Evolutionary conservation across 2,329 filamentous ascomycete species (phyloP).

Genomic region (Chrysosphaeria jannelii): DNA sequence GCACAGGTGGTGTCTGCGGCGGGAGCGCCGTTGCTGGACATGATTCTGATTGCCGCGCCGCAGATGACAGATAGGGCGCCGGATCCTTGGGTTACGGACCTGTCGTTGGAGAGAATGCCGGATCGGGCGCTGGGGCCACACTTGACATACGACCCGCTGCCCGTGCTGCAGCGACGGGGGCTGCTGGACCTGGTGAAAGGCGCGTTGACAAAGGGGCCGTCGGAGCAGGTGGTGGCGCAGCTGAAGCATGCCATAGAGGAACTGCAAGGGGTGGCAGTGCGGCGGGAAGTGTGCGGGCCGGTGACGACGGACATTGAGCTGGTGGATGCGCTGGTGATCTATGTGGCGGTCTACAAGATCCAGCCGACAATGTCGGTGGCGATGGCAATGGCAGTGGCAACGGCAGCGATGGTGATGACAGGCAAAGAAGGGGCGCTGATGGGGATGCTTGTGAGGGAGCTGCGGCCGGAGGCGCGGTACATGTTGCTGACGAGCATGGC

Average conservation of each 20-base stretch:
- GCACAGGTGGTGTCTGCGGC: slow-evolving; percentile 57
- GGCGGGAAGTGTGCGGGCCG: too few species aligned
- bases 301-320: slow-evolving; percentile 33
- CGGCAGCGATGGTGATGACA: slow-evolving; percentile 39
- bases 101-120: slow-evolving; percentile 34
- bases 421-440: slow-evolving; percentile 43
- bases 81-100: slow-evolving; percentile 40
- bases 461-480: slow-evolving; percentile 54
- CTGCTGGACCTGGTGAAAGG: slow-evolving; percentile 28
- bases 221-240: slow-evolving; percentile 43
- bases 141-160: slow-evolving; percentile 29
- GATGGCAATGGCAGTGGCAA: slow-evolving; percentile 31
- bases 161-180: slow-evolving; percentile 21
- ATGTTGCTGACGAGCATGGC: slow-evolving; percentile 59
- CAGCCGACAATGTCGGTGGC: slow-evolving; percentile 33
- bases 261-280: too few species aligned
- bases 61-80: too few species aligned
- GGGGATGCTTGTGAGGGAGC: slow-evolving; percentile 43
- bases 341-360: slow-evolving; percentile 38
- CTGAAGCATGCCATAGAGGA: slow-evolving; percentile 47
- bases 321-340: slow-evolving; percentile 57
- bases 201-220: slow-evolving; percentile 27
- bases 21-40: slow-evolving; percentile 64
- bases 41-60: slow-evolving; percentile 58
- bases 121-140: neutral